Base-by-base conservation (phyloP, 768 basidiomycete species). In the Sarcodon aspratus region DNA sequence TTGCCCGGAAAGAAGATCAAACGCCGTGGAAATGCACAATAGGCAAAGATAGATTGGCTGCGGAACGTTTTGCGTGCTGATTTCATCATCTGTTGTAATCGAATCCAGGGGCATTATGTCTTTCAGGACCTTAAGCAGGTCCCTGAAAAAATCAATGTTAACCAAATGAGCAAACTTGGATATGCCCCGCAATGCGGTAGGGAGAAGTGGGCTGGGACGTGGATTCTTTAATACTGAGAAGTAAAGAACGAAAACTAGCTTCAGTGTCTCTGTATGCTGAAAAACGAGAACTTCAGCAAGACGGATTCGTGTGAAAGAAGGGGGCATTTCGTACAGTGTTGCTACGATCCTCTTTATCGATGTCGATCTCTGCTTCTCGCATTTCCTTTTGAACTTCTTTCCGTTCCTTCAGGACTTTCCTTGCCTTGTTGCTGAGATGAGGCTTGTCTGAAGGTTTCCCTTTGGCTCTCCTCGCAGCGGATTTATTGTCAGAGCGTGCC, bases 101-200 rank as follows among this genome's bases (percentile, higher is more conserved):
- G 51, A 33, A 9, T 18, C 52, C 49, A 49, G 54, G 53, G 69
- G 59, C 57, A 94, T 79, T 50, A 94, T 75, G 50, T 74, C 74
- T 66, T 87, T 87, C 33, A 99, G 71, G 6, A 93, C 89, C 48
- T 78, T 73, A 71, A 99, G 76, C 44, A 99, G 72, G 67, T 99
- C 96, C 59, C 85, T 83, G 79, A 98, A 99, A 69, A 99, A 98
- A 63, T 99, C 94, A 57, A 98, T 78, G 65, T 96, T 99, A 63
- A 99, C 92, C 50, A 97, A 78, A 62, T 98, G 96, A 1, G 95
- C 85, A 60, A 90, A 98, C 67, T 80, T 83, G 3, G 93, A 82
- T 57, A 98, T 86, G 52, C 96, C 96, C 58, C 85, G 82, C 54
- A 99, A 72, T 38, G 93, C 94, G 33, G 86, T 78, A 17, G 91